A percentile compares a stretch with the other conserved stretches of the same genome.
Conservation (phyloP, 768 basidiomycete species). For the Suillus cothurnatus region DNA sequence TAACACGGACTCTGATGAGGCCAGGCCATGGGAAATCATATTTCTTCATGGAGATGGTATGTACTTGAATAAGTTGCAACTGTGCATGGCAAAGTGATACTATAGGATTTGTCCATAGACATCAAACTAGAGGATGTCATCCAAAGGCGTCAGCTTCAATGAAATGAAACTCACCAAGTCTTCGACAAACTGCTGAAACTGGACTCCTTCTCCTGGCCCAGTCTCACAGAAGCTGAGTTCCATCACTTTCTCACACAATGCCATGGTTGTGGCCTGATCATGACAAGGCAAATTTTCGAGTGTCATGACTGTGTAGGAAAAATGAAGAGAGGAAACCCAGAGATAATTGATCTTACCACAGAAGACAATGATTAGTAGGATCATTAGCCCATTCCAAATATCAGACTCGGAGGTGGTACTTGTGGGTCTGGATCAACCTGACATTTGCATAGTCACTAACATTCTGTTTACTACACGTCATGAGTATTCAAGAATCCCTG, state of each 20-base stretch:
- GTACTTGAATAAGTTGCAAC: not conserved
- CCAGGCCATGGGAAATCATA: not conserved
- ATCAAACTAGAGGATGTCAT: not conserved
- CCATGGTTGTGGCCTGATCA: not conserved
- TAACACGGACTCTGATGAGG: not conserved
- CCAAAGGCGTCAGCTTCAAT: not conserved
- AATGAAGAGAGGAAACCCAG: not conserved
- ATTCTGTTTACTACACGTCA: no score
- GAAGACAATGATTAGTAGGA: not conserved
- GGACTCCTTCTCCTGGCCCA: not conserved
- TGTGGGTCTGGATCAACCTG: no score
- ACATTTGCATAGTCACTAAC: no score
- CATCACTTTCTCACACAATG: not conserved
- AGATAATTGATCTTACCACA: not conserved
- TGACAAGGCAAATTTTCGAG: not conserved
- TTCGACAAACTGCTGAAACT: not conserved
- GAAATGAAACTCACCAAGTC: not conserved
- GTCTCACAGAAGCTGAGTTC: not conserved
- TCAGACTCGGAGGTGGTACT: no score
- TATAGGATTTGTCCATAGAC: not conserved
- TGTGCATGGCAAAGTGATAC: not conserved
- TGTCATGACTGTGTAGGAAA: constrained; percentile 1
- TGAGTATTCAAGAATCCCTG: no score
- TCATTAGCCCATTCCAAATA: no score
- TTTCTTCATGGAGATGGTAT: not conserved